phyloP scores from a whole-genome alignment of 495 filamentous ascomycete species.

The Bombardia bombarda region DNA sequence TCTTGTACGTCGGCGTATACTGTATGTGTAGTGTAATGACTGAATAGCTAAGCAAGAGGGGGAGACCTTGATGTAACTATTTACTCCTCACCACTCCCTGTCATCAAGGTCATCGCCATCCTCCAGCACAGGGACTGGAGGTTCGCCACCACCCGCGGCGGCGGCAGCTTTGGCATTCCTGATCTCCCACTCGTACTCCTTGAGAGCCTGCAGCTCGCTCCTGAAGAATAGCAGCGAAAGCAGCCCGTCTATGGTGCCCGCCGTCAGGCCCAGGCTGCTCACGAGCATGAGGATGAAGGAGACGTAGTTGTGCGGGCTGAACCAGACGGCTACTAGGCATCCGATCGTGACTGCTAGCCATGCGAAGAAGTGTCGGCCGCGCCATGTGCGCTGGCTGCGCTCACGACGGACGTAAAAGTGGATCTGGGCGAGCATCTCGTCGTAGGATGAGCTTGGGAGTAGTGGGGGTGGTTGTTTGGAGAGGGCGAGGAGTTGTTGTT shows the following conservation, averaged over 20 bases:
- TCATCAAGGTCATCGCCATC: slow-evolving; percentile 10
- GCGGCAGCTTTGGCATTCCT: slow-evolving; percentile 48
- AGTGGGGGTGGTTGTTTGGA: slow-evolving; percentile 6
- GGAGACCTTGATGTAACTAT: too few species aligned
- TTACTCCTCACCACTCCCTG: slow-evolving; percentile 11
- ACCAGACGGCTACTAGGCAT: slow-evolving; percentile 80
- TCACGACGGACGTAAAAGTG: slow-evolving; percentile 60
- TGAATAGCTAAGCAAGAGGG: too few species aligned
- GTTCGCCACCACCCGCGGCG: slow-evolving; percentile 16
- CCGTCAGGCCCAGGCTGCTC: slow-evolving; percentile 64
- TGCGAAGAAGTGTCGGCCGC: slow-evolving; percentile 63
- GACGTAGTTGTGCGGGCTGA: slow-evolving; percentile 62
- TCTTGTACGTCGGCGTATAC: too few species aligned
- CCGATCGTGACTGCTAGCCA: slow-evolving; percentile 57
- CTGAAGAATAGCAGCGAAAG: slow-evolving; percentile 82
- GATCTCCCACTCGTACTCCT: slow-evolving; percentile 94
- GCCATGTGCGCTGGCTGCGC: slow-evolving; percentile 56
- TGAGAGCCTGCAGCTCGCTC: slow-evolving; percentile 73
- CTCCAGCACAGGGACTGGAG: too few species aligned
- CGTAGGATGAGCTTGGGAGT: slow-evolving; percentile 44
- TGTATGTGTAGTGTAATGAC: too few species aligned
- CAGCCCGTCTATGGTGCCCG: slow-evolving; percentile 73
- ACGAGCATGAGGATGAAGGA: slow-evolving; percentile 75
- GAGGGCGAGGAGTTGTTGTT: slow-evolving; percentile 5
- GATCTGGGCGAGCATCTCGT: slow-evolving; percentile 63